These are phyloP conservation scores for Metschnikowia continentalis DNA, from an alignment of 805 yeast species.

Conservation along the genomic window DNA sequence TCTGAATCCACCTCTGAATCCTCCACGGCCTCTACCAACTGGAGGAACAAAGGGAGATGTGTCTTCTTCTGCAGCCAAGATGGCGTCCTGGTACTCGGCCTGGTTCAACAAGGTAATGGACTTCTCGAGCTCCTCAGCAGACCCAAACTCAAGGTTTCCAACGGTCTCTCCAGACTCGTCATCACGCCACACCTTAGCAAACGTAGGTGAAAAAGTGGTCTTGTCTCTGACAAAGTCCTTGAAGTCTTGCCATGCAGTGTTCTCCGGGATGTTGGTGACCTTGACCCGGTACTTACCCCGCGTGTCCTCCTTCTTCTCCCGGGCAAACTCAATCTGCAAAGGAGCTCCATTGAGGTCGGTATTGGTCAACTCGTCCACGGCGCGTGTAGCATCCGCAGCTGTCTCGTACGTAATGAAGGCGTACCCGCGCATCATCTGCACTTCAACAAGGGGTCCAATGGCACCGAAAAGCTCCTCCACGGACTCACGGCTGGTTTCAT, in stretches of 20 bases:
- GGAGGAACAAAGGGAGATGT: constrained; percentile 54
- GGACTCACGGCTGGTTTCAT: constrained; percentile 49
- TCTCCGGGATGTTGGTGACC: constrained; percentile 66
- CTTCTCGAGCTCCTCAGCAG: constrained; percentile 70
- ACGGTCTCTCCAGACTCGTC: constrained; percentile 42
- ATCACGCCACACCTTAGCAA: constrained; percentile 49
- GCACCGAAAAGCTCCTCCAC: constrained; percentile 64
- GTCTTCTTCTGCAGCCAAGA: constrained; percentile 76
- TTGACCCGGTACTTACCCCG: constrained; percentile 73
- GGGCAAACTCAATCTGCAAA: constrained; percentile 51
- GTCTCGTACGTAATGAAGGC: constrained; percentile 85
- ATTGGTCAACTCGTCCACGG: constrained; percentile 44
- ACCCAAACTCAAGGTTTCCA: constrained; percentile 52
- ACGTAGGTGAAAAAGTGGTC: constrained; percentile 59
- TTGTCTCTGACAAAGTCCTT: constrained; percentile 86
- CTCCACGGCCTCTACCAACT: constrained; percentile 40
- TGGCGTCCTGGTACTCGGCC: constrained; percentile 64
- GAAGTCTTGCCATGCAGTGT: constrained; percentile 81
- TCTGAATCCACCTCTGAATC: constrained; percentile 42
- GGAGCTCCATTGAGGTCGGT: constrained; percentile 48
- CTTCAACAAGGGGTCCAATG: constrained; percentile 64
- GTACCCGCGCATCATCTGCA: constrained; percentile 73
- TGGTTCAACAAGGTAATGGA: constrained; percentile 74
- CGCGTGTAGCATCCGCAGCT: constrained; percentile 49
- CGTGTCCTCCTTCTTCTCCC: constrained; percentile 52